Evolutionary conservation across 352 stramenopile species (phyloP), one percentile per base, ranked within the genome.

Genomic region (Phytopythium mirpurense): DNA sequence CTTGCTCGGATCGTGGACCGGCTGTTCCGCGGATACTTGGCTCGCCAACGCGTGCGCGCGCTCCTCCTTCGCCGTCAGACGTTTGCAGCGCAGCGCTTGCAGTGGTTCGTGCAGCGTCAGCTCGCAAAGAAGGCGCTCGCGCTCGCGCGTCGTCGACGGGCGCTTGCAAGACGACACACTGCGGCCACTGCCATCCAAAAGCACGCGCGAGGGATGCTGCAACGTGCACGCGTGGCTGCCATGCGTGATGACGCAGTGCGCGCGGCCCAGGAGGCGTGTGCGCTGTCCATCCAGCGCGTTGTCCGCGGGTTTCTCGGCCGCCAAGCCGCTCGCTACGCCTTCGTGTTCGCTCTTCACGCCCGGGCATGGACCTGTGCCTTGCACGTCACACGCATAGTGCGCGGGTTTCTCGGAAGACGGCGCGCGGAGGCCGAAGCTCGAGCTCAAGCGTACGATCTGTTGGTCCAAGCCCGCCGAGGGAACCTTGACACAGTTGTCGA

Each of bases 401-500:
- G 76, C 4, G 79, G 76, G 0, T 88, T 87, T 52, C 59, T 90
- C 0, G 72, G 58, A 8, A 55, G 79, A 14, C 57, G 60, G 2
- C 35, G 55, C 9, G 70, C 61, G 1, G 35, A 54, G n/a, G 42
- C 62, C 3, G 62, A 71, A 48, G 47, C 49, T 10, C 24, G 63
- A 6, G 46, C 70, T 0, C 72, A 83, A 27, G 68, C 79, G 41
- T 66, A 31, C 8, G 74, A 90, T 47, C 16, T 90, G 27, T 54
- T 90, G 1, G 63, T 87, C 14, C 77, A 90, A 57, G 70, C 72
- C 21, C 59, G 63, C 5, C 41, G 57, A 15, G 79, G 79, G 0
- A 79, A 86, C 41, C 56, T 83, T 11, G 70, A 76, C 9, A 62
- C 61, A 0, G 74, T 90, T 0, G 69, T 86, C 4, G 79, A 90